Evolutionary conservation across 257 asterid genomes (phyloP), one percentile per base, ranked within the genome.

Genomic region (Gentiana macrophylla): DNA sequence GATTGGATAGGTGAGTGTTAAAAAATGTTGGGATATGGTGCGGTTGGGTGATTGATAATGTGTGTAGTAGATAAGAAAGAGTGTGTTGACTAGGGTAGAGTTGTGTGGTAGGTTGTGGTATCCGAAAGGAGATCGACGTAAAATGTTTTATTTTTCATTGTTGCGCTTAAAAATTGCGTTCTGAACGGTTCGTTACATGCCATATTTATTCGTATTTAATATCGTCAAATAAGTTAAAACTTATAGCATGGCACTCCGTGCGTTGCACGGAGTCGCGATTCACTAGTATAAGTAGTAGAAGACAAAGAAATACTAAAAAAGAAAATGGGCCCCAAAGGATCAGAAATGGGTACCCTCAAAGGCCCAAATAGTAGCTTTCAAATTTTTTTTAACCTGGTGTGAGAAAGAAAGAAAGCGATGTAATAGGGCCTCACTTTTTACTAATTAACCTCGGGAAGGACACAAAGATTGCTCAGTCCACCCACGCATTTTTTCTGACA

Each of bases 361-460:
- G 12, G 59, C 24, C 35, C 62, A 50, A 46, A 15, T 48, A 65
- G 45, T 38, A 38, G 45, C 45, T 8, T 38, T 38, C 45, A 8
- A 38, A 1, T 60, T 55, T 63, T 54, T 69, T 71, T 74, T 35
- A 67, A 56, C 72, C 70, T 61, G 62, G 70, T 71, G 70, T 73
- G 69, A 70, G 46, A 10, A 5, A 41, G 9, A 10, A 72, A 50
- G 51, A 64, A 59, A 48, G 49, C 74, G 62, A 72, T 64, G 72
- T 32, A 49, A 32, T 50, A 12, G 49, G 34, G 46, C 6, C 6
- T 7, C 9, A 10, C 61, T 65, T 60, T 60, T 70, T 58, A 24
- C 24, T 24, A 24, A 24, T 24, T 57, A 49, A 57, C 79, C 78
- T 84, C 75, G 89, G 85, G 83, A 80, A 81, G 78, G 79, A 58